These are phyloP conservation scores for Spiromastix sp. DNA, from an alignment of 2,329 filamentous ascomycete genomes.

Conservation along the genomic window DNA sequence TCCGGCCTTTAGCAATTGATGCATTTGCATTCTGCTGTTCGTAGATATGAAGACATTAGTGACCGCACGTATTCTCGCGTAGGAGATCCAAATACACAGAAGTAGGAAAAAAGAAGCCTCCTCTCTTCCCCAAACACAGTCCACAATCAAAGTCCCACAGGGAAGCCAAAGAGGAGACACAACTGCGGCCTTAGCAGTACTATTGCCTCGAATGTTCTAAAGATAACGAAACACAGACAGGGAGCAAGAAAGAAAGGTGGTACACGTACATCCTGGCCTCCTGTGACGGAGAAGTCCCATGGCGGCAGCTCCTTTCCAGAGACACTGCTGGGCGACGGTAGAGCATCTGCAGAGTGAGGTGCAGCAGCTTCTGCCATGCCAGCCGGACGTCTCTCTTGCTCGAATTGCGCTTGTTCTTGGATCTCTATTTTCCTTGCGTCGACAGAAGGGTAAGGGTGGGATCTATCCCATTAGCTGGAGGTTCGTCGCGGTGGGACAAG, in stretches of 20 bases:
- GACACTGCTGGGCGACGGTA: conserved; percentile 25
- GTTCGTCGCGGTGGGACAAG: no score
- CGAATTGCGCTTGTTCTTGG: neutral
- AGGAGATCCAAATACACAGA: no score
- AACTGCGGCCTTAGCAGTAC: no score
- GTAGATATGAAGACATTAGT: no score
- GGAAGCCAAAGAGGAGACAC: no score
- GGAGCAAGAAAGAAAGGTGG: conserved; percentile 1
- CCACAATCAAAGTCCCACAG: no score
- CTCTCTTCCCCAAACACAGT: no score
- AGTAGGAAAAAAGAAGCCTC: no score
- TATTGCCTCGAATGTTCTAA: no score
- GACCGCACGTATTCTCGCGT: no score
- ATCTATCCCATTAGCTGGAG: no score
- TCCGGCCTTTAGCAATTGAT: conserved; percentile 20
- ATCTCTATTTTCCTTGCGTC: conserved; percentile 7
- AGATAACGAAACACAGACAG: no score
- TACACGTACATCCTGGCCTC: conserved; percentile 26
- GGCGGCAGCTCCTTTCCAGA: conserved; percentile 19
- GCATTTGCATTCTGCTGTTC: conserved; percentile 5
- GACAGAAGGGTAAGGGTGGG: conserved; percentile 7
- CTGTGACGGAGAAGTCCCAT: conserved; percentile 30
- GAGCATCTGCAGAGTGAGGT: conserved; percentile 29
- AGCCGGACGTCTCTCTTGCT: conserved; percentile 8
- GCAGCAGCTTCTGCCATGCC: conserved; percentile 33